Conservation (phyloP, 176 grass and related monocot genomes). For the Aegilops longissima region DNA sequence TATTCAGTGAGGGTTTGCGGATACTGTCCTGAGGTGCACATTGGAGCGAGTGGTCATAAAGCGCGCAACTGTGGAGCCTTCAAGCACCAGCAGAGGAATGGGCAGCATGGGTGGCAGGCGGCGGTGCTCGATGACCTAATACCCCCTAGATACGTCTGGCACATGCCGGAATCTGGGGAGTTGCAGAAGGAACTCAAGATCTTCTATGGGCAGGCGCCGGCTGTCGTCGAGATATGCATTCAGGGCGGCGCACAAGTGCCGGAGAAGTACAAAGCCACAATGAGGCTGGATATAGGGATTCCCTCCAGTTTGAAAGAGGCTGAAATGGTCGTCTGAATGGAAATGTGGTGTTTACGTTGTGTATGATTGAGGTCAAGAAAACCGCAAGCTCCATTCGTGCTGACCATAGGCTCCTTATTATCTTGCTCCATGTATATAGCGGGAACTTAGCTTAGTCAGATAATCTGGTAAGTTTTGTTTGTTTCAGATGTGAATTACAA, state of each 20-base stretch:
- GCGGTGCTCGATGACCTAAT: conserved; percentile 78
- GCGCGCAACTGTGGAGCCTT: conserved; percentile 86
- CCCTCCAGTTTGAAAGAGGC: conserved; percentile 72
- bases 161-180: conserved; percentile 64
- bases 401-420: not conserved
- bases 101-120: conserved; percentile 90
- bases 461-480: not conserved
- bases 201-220: conserved; percentile 96
- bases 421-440: conserved; percentile 29
- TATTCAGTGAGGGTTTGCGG: conserved; percentile 90
- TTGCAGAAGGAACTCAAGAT: conserved; percentile 77
- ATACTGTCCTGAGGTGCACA: conserved; percentile 88
- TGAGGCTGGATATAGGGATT: conserved; percentile 91
- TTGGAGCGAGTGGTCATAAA: conserved; percentile 82
- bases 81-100: conserved; percentile 98
- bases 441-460: conserved; percentile 19
- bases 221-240: conserved; percentile 81
- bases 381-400: not conserved
- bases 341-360: not conserved
- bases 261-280: conserved; percentile 80
- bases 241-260: conserved; percentile 65
- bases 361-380: not conserved
- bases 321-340: conserved; percentile 86
- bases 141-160: conserved; percentile 89
- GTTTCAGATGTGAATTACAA: not conserved